These are phyloP conservation scores for Sordaria brevicollis DNA, from an alignment of 495 filamentous ascomycete species.

Conservation along the genomic window DNA sequence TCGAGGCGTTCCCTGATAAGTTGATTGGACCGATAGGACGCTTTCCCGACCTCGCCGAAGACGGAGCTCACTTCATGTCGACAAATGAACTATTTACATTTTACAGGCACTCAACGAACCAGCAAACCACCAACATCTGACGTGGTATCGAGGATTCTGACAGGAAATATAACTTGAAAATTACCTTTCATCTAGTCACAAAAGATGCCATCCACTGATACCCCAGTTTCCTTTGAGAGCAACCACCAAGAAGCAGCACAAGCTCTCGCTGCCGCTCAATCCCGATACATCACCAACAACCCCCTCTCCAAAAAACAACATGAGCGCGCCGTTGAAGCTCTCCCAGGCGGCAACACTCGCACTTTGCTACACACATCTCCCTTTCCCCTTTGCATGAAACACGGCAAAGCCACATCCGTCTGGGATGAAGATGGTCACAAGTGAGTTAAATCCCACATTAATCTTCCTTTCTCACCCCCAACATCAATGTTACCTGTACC, in stretches of 20 bases:
- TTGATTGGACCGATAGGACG: not conserved
- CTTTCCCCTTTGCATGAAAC: conserved; percentile 42
- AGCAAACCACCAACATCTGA: not conserved
- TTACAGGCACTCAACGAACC: not conserved
- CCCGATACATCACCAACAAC: conserved; percentile 23
- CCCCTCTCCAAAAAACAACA: conserved; percentile 26
- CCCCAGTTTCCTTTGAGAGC: not conserved
- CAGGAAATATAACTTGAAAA: not conserved
- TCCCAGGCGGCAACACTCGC: conserved; percentile 55
- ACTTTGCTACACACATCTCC: conserved; percentile 46
- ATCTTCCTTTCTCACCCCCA: not conserved
- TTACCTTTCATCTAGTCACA: not conserved
- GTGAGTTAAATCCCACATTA: conserved; percentile 9
- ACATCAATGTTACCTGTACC: not conserved
- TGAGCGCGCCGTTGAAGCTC: conserved; percentile 24
- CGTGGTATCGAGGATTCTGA: not conserved
- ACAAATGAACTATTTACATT: not conserved
- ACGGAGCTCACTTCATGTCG: not conserved
- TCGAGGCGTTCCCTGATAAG: not conserved
- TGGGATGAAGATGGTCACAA: conserved; percentile 33
- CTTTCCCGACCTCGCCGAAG: not conserved
- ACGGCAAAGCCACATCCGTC: conserved; percentile 26
- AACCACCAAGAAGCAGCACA: not conserved
- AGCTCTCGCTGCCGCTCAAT: conserved; percentile 21
- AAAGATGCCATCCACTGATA: not conserved